Evolutionary conservation across 495 filamentous ascomycete species (phyloP).

Genomic region (Aspergillus campestris): DNA sequence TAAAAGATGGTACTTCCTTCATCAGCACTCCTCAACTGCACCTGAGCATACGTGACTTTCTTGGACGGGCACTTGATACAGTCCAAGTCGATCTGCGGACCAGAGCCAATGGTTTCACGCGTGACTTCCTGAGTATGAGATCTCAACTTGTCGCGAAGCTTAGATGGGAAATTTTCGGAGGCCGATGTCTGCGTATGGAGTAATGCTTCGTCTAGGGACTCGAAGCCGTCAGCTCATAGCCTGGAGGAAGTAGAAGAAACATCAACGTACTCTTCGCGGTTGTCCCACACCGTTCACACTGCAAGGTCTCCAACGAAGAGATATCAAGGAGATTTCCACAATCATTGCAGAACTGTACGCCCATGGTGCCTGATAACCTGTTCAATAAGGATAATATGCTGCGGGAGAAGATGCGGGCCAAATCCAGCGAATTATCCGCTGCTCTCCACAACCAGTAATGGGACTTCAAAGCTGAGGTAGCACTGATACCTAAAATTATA

Average conservation of each 20-base stretch:
- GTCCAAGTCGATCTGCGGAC: constrained; percentile 51
- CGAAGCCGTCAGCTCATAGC: background rate
- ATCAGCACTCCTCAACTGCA: constrained; percentile 73
- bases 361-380: too few species aligned
- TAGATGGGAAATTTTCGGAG: constrained; percentile 69
- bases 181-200: constrained; percentile 43
- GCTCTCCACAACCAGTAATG: too few species aligned
- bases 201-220: background rate
- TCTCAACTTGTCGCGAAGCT: constrained; percentile 55
- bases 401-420: too few species aligned
- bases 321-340: constrained; percentile 78
- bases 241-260: background rate
- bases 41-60: constrained; percentile 64
- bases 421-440: too few species aligned
- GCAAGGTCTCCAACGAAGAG: constrained; percentile 54
- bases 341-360: constrained; percentile 57
- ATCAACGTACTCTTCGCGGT: constrained; percentile 52
- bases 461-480: too few species aligned
- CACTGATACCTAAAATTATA: too few species aligned
- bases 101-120: constrained; percentile 58
- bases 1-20: constrained; percentile 78
- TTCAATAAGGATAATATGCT: too few species aligned
- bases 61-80: constrained; percentile 66
- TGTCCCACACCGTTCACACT: constrained; percentile 67
- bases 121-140: constrained; percentile 67